These are phyloP conservation scores for Pyrus communis DNA, from an alignment of 306 rosid species.

Conservation along the genomic window DNA sequence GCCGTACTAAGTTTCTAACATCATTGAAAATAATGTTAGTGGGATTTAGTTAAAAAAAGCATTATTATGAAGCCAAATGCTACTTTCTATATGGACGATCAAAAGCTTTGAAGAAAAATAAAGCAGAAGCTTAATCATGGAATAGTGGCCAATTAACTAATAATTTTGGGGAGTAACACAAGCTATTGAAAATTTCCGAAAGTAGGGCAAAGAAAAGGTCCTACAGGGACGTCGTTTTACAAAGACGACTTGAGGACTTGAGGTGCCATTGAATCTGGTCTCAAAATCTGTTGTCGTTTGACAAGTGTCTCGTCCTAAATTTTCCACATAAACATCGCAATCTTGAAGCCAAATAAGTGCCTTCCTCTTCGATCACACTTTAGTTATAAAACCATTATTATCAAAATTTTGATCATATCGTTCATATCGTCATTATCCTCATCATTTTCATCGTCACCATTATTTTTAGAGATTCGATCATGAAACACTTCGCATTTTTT, in stretches of 20 bases:
- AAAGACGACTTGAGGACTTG: slow-evolving; percentile 33
- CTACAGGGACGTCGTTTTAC: slow-evolving; percentile 39
- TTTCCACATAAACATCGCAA: slow-evolving; percentile 24
- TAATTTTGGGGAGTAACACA: slow-evolving; percentile 10
- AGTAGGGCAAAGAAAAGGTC: slow-evolving; percentile 6
- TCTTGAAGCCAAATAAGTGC: slow-evolving; percentile 15
- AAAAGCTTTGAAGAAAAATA: slow-evolving; percentile 9
- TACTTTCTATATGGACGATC: slow-evolving; percentile 1
- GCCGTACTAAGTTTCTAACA: background rate
- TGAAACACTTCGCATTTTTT: background rate
- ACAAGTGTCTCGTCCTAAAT: slow-evolving; percentile 15
- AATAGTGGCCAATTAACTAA: slow-evolving; percentile 16
- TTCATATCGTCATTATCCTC: slow-evolving; percentile 24
- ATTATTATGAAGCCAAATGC: slow-evolving; percentile 8
- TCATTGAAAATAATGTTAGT: slow-evolving; percentile 13
- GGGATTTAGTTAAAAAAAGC: slow-evolving; percentile 19
- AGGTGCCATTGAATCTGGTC: slow-evolving; percentile 62
- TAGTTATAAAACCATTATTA: slow-evolving; percentile 12
- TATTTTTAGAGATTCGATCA: background rate
- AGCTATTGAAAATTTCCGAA: slow-evolving; percentile 10
- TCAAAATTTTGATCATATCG: slow-evolving; percentile 7
- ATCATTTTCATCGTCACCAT: slow-evolving; percentile 13
- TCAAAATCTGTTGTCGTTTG: slow-evolving; percentile 16
- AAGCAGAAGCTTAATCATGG: slow-evolving; percentile 17
- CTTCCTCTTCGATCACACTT: slow-evolving; percentile 5